A percentile compares a stretch with the other conserved stretches of the same genome.
Evolutionary conservation across 2,329 filamentous ascomycete genomes (phyloP).

Genomic region (Fusarium globosum): DNA sequence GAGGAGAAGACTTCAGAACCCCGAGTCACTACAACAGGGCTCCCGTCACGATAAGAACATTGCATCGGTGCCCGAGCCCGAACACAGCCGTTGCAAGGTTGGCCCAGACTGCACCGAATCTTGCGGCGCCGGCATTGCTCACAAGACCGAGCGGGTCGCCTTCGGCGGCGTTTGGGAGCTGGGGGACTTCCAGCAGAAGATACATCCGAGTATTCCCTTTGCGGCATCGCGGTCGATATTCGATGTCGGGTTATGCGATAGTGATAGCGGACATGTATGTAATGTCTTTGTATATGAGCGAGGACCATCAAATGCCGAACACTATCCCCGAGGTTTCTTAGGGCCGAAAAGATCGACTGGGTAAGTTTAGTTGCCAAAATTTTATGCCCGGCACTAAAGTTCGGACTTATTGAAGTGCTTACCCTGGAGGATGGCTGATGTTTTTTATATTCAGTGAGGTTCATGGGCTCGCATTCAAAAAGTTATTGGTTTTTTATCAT

Average conservation of each 20-base stretch:
- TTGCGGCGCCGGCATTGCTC: slow-evolving; percentile 45
- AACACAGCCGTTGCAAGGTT: slow-evolving; percentile 41
- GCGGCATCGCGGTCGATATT: not conserved
- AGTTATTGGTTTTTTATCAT: not conserved
- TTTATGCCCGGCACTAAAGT: slow-evolving; percentile 24
- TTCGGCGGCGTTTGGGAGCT: slow-evolving; percentile 39
- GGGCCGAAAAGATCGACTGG: not conserved
- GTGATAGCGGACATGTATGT: not conserved
- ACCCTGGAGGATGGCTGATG: slow-evolving; percentile 60
- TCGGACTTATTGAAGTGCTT: slow-evolving; percentile 46
- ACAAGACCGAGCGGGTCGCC: slow-evolving; percentile 41
- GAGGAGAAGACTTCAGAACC: not conserved
- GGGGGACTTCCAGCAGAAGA: slow-evolving; percentile 12
- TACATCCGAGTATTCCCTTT: slow-evolving; percentile 5
- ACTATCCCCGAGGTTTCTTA: slow-evolving; percentile 32
- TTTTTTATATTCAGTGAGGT: not conserved
- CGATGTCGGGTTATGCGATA: not conserved
- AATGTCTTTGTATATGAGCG: slow-evolving; percentile 25
- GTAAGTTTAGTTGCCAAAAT: slow-evolving; percentile 4
- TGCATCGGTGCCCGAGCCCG: slow-evolving; percentile 40
- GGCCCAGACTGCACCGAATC: slow-evolving; percentile 37
- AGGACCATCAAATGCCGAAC: slow-evolving; percentile 15
- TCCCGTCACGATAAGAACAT: slow-evolving; percentile 42
- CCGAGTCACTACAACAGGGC: not conserved
- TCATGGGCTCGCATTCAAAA: not conserved